These are phyloP conservation scores for Arabidopsis suecica DNA, from an alignment of 345 rosid genomes.

Conservation along the genomic window DNA sequence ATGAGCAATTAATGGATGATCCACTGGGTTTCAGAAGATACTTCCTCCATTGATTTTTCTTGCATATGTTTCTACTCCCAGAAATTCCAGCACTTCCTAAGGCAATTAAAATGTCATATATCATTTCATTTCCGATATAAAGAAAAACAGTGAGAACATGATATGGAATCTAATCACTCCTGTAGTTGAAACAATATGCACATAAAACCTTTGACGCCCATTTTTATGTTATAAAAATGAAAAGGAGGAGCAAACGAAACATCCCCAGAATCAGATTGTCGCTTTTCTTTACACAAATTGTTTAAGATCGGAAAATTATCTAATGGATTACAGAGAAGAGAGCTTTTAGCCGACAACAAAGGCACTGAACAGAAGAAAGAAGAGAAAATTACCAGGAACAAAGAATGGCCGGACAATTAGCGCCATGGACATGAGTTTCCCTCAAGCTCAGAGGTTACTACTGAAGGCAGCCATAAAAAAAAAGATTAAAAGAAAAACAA, in stretches of 20 bases:
- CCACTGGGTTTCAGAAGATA: slow-evolving; percentile 18
- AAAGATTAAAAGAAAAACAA: background rate
- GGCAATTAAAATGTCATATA: slow-evolving; percentile 8
- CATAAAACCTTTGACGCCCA: background rate
- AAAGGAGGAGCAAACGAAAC: slow-evolving; percentile 10
- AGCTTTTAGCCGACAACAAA: background rate
- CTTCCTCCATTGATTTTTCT: slow-evolving; percentile 37
- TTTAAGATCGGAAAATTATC: too few species aligned
- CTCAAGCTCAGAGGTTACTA: background rate
- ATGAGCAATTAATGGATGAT: slow-evolving; percentile 48
- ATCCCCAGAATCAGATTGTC: too few species aligned
- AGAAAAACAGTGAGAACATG: slow-evolving; percentile 10
- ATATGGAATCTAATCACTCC: too few species aligned
- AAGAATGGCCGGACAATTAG: background rate
- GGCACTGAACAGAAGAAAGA: slow-evolving; percentile 3
- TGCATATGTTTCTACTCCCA: slow-evolving; percentile 32
- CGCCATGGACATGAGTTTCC: slow-evolving; percentile 28
- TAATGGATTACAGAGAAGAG: background rate
- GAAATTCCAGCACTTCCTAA: slow-evolving; percentile 31
- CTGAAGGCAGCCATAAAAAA: background rate
- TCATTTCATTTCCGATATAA: background rate
- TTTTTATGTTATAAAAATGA: background rate
- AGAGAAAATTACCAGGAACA: slow-evolving; percentile 34
- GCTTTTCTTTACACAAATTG: too few species aligned
- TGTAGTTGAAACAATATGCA: too few species aligned